These are phyloP conservation scores for Fraxinus americana DNA, from an alignment of 257 asterid species.

Conservation along the genomic window DNA sequence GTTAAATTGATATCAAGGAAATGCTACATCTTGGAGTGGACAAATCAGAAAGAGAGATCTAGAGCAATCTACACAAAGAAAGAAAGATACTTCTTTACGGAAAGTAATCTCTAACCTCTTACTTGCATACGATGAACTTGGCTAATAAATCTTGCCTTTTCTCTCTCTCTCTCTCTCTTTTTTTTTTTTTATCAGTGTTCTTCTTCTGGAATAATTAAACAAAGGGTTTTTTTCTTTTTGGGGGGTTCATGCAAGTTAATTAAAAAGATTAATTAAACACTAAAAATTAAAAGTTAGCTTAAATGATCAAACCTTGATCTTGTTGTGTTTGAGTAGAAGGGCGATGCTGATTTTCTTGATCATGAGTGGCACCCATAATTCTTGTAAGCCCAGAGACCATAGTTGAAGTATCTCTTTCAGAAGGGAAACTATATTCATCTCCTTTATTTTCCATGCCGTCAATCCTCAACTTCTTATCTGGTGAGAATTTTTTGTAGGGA, in stretches of 20 bases:
- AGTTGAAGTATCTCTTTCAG: background rate
- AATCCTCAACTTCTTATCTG: slow-evolving; percentile 8
- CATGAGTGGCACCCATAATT: background rate
- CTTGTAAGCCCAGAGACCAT: background rate
- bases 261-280: background rate
- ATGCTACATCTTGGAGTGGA: background rate
- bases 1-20: background rate
- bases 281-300: background rate
- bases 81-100: slow-evolving; percentile 58
- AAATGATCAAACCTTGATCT: background rate
- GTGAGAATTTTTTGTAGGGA: background rate
- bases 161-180: background rate
- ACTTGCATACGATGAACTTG: slow-evolving; percentile 59
- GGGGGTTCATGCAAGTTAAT: background rate
- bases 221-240: background rate
- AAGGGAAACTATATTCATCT: background rate
- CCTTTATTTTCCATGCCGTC: slow-evolving; percentile 34
- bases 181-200: background rate
- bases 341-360: background rate
- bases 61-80: slow-evolving; percentile 17
- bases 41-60: slow-evolving; percentile 26
- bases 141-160: slow-evolving; percentile 3
- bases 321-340: slow-evolving; percentile 3
- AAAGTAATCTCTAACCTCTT: slow-evolving; percentile 40
- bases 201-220: background rate